Percentiles rank a stretch among this genome's conserved stretches.
Evolutionary conservation across 768 basidiomycete species (phyloP).

Genomic region (Russula sp.): DNA sequence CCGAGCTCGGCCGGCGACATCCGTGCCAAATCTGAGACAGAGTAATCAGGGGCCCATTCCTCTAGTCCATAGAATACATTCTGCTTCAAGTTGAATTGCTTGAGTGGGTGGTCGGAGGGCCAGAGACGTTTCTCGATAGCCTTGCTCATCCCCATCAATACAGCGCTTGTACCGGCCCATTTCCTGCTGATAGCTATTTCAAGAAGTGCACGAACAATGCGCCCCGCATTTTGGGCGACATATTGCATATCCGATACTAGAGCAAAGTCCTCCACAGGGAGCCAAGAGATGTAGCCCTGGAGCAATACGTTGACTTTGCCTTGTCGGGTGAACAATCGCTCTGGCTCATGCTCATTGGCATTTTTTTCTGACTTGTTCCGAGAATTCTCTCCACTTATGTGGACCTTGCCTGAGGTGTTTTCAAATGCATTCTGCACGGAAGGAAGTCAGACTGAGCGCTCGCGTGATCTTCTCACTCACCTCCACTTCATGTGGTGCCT

Average conservation of each 20-base stretch:
- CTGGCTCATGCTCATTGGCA: not conserved
- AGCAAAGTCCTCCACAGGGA: slow-evolving; percentile 88
- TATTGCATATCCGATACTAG: slow-evolving; percentile 93
- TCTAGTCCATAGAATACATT: slow-evolving; percentile 76
- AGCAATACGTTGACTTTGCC: slow-evolving; percentile 94
- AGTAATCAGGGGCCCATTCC: slow-evolving; percentile 74
- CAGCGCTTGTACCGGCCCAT: slow-evolving; percentile 76
- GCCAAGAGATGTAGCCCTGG: slow-evolving; percentile 80
- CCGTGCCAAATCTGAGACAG: slow-evolving; percentile 61
- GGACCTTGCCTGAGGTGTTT: slow-evolving; percentile 14
- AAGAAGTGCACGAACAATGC: slow-evolving; percentile 88
- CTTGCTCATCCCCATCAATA: slow-evolving; percentile 87
- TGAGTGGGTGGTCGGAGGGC: slow-evolving; percentile 90
- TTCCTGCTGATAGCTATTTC: slow-evolving; percentile 92
- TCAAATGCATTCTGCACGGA: slow-evolving; percentile 6
- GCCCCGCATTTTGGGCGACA: slow-evolving; percentile 88
- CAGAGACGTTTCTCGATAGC: slow-evolving; percentile 88
- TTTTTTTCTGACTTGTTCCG: not conserved
- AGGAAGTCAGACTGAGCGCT: not conserved
- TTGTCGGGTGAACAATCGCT: slow-evolving; percentile 26
- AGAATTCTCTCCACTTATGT: slow-evolving; percentile 7
- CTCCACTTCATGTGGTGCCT: slow-evolving; percentile 57
- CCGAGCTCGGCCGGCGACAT: slow-evolving; percentile 67
- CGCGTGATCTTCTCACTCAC: slow-evolving; percentile 56
- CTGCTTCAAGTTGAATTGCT: slow-evolving; percentile 67